phyloP scores from a whole-genome alignment of 2,329 filamentous ascomycete species.

The Beauveria sp. region DNA sequence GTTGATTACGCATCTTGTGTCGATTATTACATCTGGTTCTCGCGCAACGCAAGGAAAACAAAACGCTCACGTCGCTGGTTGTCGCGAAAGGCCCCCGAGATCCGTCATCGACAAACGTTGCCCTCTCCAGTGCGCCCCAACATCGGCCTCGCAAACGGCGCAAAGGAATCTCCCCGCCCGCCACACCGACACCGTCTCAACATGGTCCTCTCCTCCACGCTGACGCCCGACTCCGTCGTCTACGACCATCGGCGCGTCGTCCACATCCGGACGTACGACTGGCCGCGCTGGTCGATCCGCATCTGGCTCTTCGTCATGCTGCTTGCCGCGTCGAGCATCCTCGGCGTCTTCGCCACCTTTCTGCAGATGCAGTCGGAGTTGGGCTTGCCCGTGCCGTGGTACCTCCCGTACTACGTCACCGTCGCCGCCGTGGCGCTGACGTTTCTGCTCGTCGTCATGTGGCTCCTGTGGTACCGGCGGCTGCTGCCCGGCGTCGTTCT shows the following conservation, averaged over 20 bases:
- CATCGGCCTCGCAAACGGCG: background rate
- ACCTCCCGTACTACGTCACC: constrained; percentile 60
- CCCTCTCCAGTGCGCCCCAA: background rate
- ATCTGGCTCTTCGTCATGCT: constrained; percentile 62
- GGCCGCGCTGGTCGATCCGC: constrained; percentile 60
- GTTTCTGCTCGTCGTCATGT: constrained; percentile 60
- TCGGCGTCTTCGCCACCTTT: constrained; percentile 56
- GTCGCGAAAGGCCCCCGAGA: too few relatives aligned
- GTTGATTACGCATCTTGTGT: background rate
- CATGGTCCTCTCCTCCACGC: constrained; percentile 26
- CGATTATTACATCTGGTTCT: background rate
- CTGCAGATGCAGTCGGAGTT: constrained; percentile 51
- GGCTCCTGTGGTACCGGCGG: constrained; percentile 52
- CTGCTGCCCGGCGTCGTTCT: constrained; percentile 55
- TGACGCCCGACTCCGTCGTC: constrained; percentile 33
- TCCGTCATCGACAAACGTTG: too few relatives aligned
- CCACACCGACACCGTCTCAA: background rate
- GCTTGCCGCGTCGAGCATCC: constrained; percentile 47
- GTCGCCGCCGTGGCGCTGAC: constrained; percentile 51
- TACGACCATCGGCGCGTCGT: constrained; percentile 36
- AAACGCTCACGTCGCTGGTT: background rate
- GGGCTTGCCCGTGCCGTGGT: constrained; percentile 53
- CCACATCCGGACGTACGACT: constrained; percentile 54
- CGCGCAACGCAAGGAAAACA: background rate
- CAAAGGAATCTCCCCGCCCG: background rate